These are phyloP conservation scores for Somion occarium DNA, from an alignment of 1,284 basidiomycete genomes.

Conservation along the genomic window DNA sequence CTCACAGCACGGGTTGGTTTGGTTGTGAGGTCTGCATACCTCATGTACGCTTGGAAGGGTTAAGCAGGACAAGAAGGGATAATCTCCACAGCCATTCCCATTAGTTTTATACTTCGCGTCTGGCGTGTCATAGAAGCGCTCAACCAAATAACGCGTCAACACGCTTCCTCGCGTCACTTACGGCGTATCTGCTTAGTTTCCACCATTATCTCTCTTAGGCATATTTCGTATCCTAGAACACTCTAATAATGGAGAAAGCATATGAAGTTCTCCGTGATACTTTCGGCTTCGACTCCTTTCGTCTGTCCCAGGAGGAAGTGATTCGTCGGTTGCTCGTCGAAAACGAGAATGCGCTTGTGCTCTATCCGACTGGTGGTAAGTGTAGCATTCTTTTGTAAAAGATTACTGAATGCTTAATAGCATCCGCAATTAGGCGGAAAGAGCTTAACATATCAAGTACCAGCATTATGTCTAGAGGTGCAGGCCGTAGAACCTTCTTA, in stretches of 20 bases:
- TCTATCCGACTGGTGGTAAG: slow-evolving; percentile 35
- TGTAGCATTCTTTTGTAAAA: too few relatives aligned
- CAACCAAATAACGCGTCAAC: background rate
- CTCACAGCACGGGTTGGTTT: too few relatives aligned
- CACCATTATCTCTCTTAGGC: background rate
- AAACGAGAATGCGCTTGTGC: slow-evolving; percentile 34
- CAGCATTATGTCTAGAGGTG: slow-evolving; percentile 49
- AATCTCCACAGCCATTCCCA: too few relatives aligned
- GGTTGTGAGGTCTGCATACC: too few relatives aligned
- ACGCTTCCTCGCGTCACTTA: background rate
- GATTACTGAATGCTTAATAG: too few relatives aligned
- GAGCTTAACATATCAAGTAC: slow-evolving; percentile 57
- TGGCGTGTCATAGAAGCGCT: background rate
- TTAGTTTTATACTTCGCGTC: too few relatives aligned
- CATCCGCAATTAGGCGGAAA: slow-evolving; percentile 31
- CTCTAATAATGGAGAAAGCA: slow-evolving; percentile 27
- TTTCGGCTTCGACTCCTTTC: slow-evolving; percentile 32
- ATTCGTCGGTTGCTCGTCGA: slow-evolving; percentile 33
- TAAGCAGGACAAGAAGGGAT: too few relatives aligned
- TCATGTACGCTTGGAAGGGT: too few relatives aligned
- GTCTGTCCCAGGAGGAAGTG: slow-evolving; percentile 36
- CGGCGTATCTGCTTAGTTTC: background rate
- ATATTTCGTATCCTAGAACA: background rate
- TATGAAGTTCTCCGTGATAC: slow-evolving; percentile 26
- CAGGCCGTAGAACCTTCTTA: background rate